Conservation (phyloP, 2,329 filamentous ascomycete species). For the Cercospora beticola region DNA sequence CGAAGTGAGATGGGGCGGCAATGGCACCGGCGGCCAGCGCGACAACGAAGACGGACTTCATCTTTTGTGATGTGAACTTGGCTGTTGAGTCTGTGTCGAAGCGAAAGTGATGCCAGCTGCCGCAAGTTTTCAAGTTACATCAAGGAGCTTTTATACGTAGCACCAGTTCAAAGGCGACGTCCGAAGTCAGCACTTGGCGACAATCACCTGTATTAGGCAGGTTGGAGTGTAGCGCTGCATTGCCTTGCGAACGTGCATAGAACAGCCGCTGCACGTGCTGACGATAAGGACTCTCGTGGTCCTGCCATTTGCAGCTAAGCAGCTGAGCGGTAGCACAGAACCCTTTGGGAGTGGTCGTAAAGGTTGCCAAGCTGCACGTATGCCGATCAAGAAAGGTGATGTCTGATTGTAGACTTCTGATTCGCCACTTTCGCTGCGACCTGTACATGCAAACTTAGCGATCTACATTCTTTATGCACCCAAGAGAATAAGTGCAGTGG, state of each 20-base stretch:
- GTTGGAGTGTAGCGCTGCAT: constrained; percentile 9
- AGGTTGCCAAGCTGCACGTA: constrained; percentile 22
- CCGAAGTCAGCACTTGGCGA: constrained; percentile 7
- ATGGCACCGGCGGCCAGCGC: constrained; percentile 27
- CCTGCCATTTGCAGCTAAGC: constrained; percentile 11
- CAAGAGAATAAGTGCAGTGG: constrained; percentile 10
- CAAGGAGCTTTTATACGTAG: background rate
- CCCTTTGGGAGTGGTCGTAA: background rate
- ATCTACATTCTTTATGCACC: constrained; percentile 23
- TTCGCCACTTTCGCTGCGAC: constrained; percentile 17
- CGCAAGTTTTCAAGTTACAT: background rate
- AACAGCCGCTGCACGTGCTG: constrained; percentile 20
- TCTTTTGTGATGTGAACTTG: constrained; percentile 7
- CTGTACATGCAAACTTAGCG: constrained; percentile 12
- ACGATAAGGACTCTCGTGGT: constrained; percentile 19
- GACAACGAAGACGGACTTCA: constrained; percentile 25
- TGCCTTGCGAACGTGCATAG: constrained; percentile 7
- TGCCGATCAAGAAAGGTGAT: constrained; percentile 20
- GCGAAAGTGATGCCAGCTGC: background rate
- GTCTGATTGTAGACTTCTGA: constrained; percentile 7
- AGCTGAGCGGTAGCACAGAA: constrained; percentile 10
- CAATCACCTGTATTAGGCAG: constrained; percentile 17
- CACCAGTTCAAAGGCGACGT: background rate
- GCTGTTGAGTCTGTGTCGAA: background rate
- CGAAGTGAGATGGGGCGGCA: constrained; percentile 28